Conservation (phyloP, 495 filamentous ascomycete genomes). For the Podospora australis region DNA sequence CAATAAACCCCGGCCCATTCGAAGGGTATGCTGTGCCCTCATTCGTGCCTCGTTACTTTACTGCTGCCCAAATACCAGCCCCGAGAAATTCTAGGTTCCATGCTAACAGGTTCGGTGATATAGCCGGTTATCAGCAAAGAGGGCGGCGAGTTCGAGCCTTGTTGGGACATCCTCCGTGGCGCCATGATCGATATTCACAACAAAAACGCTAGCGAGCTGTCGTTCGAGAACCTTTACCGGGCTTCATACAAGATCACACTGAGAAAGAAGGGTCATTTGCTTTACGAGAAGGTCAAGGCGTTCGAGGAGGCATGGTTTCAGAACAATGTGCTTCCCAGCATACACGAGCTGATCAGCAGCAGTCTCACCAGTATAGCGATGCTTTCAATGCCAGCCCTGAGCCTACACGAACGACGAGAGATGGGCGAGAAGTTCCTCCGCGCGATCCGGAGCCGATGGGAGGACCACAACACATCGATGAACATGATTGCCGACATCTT, state of each 20-base stretch:
- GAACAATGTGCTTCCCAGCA: slow-evolving; percentile 55
- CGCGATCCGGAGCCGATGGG: slow-evolving; percentile 70
- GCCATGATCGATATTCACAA: slow-evolving; percentile 83
- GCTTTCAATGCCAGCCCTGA: slow-evolving; percentile 45
- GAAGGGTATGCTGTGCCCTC: slow-evolving; percentile 10
- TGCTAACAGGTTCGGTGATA: background rate
- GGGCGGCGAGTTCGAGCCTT: slow-evolving; percentile 63
- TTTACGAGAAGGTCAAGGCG: slow-evolving; percentile 71
- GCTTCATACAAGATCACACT: slow-evolving; percentile 95
- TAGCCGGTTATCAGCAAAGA: slow-evolving; percentile 25
- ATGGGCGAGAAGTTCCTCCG: slow-evolving; percentile 80
- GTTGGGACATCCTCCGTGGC: slow-evolving; percentile 66
- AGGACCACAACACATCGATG: slow-evolving; percentile 87
- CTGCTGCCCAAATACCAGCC: no score
- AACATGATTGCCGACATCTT: slow-evolving; percentile 95
- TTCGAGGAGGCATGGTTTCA: slow-evolving; percentile 79
- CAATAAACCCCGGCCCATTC: slow-evolving; percentile 21
- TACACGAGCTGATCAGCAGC: slow-evolving; percentile 55
- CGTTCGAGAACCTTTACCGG: slow-evolving; percentile 93
- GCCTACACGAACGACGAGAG: slow-evolving; percentile 64
- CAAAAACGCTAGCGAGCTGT: slow-evolving; percentile 82
- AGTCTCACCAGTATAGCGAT: slow-evolving; percentile 47
- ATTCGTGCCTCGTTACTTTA: no score
- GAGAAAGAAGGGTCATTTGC: slow-evolving; percentile 72
- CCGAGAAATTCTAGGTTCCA: background rate